These are phyloP conservation scores for Xylaria sp. DNA, from an alignment of 2,329 filamentous ascomycete genomes.

Conservation along the genomic window DNA sequence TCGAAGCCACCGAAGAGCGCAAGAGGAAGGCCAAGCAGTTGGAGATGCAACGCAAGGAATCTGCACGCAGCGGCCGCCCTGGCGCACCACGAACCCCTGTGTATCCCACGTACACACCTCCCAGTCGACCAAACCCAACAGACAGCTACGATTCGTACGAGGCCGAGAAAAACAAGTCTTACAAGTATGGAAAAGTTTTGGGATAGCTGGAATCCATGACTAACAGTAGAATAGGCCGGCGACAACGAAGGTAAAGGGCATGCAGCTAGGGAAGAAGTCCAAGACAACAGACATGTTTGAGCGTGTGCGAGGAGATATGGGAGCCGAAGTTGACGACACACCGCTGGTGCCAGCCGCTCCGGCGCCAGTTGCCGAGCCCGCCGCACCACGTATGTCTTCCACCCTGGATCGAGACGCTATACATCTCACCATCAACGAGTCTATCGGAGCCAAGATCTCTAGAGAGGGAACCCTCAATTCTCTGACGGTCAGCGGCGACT, in stretches of 20 bases:
- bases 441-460: slow-evolving; percentile 89
- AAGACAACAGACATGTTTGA: slow-evolving; percentile 98
- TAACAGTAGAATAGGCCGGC: slow-evolving; percentile 59
- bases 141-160: slow-evolving; percentile 95
- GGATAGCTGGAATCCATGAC: slow-evolving; percentile 24
- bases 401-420: slow-evolving; percentile 85
- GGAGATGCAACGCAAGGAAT: slow-evolving; percentile 98
- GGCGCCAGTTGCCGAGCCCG: slow-evolving; percentile 63
- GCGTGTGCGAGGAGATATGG: slow-evolving; percentile 90
- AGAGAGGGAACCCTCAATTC: slow-evolving; percentile 88
- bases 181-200: slow-evolving; percentile 69
- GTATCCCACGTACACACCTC: slow-evolving; percentile 90
- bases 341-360: slow-evolving; percentile 72
- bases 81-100: slow-evolving; percentile 77
- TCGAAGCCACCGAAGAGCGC: slow-evolving; percentile 97
- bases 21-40: slow-evolving; percentile 99
- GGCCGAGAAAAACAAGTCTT: slow-evolving; percentile 94
- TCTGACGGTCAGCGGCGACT: slow-evolving; percentile 89
- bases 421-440: slow-evolving; percentile 87
- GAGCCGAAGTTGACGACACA: slow-evolving; percentile 81
- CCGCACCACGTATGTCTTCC: slow-evolving; percentile 69
- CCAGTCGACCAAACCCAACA: slow-evolving; percentile 75
- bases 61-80: slow-evolving; percentile 78
- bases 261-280: slow-evolving; percentile 99
- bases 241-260: slow-evolving; percentile 91